phyloP scores from a whole-genome alignment of 805 yeast genomes.

The Myxozyma melibiosi region DNA sequence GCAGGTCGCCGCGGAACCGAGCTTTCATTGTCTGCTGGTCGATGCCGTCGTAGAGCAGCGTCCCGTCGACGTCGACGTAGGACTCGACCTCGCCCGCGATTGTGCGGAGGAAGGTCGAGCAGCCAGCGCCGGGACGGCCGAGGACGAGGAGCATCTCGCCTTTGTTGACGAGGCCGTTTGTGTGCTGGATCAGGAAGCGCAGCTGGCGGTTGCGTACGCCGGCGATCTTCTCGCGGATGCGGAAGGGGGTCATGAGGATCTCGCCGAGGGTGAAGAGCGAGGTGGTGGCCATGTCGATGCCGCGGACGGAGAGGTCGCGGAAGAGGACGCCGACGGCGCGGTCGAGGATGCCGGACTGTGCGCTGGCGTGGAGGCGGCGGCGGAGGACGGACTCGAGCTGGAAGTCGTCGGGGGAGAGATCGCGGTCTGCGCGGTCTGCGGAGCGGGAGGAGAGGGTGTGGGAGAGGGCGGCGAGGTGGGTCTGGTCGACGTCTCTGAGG shows the following conservation, averaged over 20 bases:
- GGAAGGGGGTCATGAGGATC: constrained; percentile 39
- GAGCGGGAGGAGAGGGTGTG: constrained; percentile 37
- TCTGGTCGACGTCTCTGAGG: constrained; percentile 1
- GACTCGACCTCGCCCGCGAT: constrained; percentile 66
- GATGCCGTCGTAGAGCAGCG: constrained; percentile 63
- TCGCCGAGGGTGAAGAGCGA: constrained; percentile 51
- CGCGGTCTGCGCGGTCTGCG: constrained; percentile 33
- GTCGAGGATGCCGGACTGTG: constrained; percentile 42
- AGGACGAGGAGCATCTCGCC: constrained; percentile 72
- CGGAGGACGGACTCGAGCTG: constrained; percentile 40
- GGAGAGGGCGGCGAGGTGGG: constrained; percentile 34
- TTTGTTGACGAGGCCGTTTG: constrained; percentile 59
- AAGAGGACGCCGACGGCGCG: constrained; percentile 45
- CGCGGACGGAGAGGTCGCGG: constrained; percentile 47
- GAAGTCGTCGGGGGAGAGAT: constrained; percentile 39
- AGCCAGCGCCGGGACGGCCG: constrained; percentile 80
- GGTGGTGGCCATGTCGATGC: constrained; percentile 53
- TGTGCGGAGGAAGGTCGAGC: constrained; percentile 64
- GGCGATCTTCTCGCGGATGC: neutral
- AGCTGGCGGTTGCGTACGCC: constrained; percentile 8
- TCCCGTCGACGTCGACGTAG: constrained; percentile 57
- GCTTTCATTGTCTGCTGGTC: constrained; percentile 60
- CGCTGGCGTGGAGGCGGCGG: constrained; percentile 30
- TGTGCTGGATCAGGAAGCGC: constrained; percentile 43
- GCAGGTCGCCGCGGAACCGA: constrained; percentile 54